Conservation (phyloP, 257 asterid species). For the Galeopsis tetrahit region DNA sequence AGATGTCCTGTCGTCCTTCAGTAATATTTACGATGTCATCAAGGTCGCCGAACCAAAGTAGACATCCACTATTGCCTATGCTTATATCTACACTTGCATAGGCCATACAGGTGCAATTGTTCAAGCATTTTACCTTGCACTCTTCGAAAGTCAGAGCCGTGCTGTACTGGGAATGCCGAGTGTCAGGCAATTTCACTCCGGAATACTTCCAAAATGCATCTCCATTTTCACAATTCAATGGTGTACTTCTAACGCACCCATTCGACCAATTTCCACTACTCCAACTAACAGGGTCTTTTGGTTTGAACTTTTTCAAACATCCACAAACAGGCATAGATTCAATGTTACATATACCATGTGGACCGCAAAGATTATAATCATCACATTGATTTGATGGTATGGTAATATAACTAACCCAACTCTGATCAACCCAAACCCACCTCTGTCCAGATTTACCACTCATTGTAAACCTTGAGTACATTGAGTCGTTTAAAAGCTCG, state of each 20-base stretch:
- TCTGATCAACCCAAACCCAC: slow-evolving; percentile 37
- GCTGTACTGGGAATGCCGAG: neutral
- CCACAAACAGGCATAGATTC: neutral
- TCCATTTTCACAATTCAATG: slow-evolving; percentile 5
- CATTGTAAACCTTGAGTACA: neutral
- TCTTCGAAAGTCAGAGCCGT: neutral
- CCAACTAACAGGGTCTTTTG: neutral
- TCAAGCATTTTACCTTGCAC: slow-evolving; percentile 9
- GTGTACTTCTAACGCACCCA: slow-evolving; percentile 6
- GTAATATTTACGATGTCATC: slow-evolving; percentile 1
- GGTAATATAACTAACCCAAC: slow-evolving; percentile 32
- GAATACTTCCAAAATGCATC: slow-evolving; percentile 7
- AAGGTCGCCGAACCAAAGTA: slow-evolving; percentile 30
- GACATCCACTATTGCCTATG: slow-evolving; percentile 8
- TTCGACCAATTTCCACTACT: neutral
- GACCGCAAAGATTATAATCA: neutral
- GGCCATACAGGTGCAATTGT: slow-evolving; percentile 13
- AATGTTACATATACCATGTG: slow-evolving; percentile 8
- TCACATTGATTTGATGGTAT: slow-evolving; percentile 31
- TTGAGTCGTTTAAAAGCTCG: neutral
- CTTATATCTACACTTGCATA: slow-evolving; percentile 12
- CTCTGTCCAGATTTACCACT: neutral
- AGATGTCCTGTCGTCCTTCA: slow-evolving; percentile 7
- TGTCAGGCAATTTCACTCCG: slow-evolving; percentile 2
- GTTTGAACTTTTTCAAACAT: slow-evolving; percentile 2